These are phyloP conservation scores for Lactuca saligna DNA, from an alignment of 129 eudicot genomes.

Conservation along the genomic window DNA sequence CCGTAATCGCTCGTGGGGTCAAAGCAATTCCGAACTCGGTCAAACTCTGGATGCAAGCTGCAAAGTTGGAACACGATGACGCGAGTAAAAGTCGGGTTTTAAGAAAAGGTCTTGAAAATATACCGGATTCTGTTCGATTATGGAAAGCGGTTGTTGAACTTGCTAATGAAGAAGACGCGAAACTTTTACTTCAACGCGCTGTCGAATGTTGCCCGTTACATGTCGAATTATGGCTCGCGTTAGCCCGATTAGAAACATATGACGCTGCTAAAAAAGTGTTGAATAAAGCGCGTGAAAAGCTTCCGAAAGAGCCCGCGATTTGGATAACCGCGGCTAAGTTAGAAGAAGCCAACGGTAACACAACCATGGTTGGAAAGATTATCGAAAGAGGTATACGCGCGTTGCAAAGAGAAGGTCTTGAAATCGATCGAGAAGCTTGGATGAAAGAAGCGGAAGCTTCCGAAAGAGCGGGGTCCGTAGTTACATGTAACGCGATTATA, in stretches of 20 bases:
- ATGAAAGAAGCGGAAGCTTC: constrained; percentile 98
- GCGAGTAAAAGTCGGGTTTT: constrained; percentile 71
- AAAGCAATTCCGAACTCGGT: constrained; percentile 89
- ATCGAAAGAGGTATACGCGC: constrained; percentile 91
- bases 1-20: constrained; percentile 89
- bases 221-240: constrained; percentile 89
- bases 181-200: constrained; percentile 73
- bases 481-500: constrained; percentile 82
- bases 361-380: constrained; percentile 74
- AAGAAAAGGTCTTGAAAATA: constrained; percentile 86
- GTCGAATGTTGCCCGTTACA: constrained; percentile 95
- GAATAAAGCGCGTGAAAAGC: constrained; percentile 75
- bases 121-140: constrained; percentile 87
- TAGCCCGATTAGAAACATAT: constrained; percentile 81
- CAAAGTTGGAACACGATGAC: constrained; percentile 77
- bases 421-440: constrained; percentile 87
- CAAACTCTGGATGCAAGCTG: constrained; percentile 89
- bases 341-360: constrained; percentile 89
- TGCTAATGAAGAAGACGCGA: constrained; percentile 84
- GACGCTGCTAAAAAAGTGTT: constrained; percentile 81
- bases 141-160: constrained; percentile 98
- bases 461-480: constrained; percentile 84
- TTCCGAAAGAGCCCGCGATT: constrained; percentile 85
- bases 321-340: constrained; percentile 87
- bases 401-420: constrained; percentile 76